Conservation (phyloP, 108 stramenopile species). For the Stephanodiscus triporus region DNA sequence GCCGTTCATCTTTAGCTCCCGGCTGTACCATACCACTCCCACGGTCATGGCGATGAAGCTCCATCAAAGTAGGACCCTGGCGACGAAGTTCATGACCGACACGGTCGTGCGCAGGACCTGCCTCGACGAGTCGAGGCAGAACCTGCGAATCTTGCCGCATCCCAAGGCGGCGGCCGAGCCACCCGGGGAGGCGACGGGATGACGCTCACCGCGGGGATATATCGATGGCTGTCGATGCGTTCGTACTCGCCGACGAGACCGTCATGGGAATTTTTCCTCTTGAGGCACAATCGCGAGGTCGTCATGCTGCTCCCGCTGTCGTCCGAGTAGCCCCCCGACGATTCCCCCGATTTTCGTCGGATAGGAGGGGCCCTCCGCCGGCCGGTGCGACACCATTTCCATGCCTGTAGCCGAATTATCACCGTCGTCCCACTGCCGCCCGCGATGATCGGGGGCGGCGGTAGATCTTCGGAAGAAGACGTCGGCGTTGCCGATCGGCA, state of each 20-base stretch:
- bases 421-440: not conserved
- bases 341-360: not conserved
- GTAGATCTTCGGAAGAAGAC: too few species aligned
- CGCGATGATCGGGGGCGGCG: constrained; percentile 12
- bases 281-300: not conserved
- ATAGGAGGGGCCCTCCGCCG: not conserved
- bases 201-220: not conserved
- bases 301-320: not conserved
- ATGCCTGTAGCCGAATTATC: constrained; percentile 4
- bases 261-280: constrained; percentile 11
- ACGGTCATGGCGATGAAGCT: constrained; percentile 60
- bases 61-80: constrained; percentile 66
- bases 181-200: not conserved
- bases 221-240: not conserved
- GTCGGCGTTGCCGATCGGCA: too few species aligned
- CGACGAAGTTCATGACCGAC: constrained; percentile 76
- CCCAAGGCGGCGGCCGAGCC: constrained; percentile 40
- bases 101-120: constrained; percentile 51
- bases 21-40: constrained; percentile 79
- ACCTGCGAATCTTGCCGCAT: constrained; percentile 27
- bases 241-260: not conserved
- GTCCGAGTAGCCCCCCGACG: not conserved
- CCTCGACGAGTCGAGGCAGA: constrained; percentile 30
- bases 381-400: not conserved
- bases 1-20: constrained; percentile 82